Conservation (phyloP, 1,284 basidiomycete species). For the Rhodotorula sp. region DNA sequence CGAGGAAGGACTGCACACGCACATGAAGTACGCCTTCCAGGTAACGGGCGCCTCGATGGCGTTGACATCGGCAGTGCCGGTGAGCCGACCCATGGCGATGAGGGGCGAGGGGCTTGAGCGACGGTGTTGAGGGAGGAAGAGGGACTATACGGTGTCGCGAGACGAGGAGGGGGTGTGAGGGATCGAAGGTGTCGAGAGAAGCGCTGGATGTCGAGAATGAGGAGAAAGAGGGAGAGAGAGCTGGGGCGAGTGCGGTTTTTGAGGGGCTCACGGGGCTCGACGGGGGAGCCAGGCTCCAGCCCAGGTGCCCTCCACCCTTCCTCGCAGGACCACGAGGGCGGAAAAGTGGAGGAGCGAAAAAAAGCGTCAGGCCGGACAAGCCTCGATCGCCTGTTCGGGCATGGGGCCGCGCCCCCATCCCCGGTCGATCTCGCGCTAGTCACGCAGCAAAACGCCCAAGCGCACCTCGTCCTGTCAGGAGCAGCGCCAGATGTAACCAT, state of each 20-base stretch:
- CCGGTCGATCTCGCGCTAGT: no score
- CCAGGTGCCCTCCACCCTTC: no score
- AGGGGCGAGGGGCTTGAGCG: background rate
- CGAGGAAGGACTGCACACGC: conserved; percentile 18
- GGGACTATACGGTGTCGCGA: background rate
- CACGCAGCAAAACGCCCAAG: no score
- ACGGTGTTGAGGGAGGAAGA: background rate
- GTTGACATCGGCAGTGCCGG: conserved; percentile 33
- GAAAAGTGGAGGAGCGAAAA: no score
- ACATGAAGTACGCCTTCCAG: conserved; percentile 42
- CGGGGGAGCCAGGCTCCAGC: no score
- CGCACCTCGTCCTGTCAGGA: no score
- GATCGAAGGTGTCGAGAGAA: conserved; percentile 1
- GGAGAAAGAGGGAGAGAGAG: background rate
- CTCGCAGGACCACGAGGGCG: no score
- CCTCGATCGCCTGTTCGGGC: no score
- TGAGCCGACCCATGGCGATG: conserved; percentile 16
- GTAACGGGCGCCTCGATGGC: conserved; percentile 46
- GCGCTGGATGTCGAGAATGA: background rate
- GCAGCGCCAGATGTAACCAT: no score
- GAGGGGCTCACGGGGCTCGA: background rate
- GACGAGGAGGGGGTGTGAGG: background rate
- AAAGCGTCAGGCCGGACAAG: no score
- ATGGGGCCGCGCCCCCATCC: no score
- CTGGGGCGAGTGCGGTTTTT: background rate